Conservation (phyloP, 768 basidiomycete genomes). For the Rhodotorula graminis region DNA sequence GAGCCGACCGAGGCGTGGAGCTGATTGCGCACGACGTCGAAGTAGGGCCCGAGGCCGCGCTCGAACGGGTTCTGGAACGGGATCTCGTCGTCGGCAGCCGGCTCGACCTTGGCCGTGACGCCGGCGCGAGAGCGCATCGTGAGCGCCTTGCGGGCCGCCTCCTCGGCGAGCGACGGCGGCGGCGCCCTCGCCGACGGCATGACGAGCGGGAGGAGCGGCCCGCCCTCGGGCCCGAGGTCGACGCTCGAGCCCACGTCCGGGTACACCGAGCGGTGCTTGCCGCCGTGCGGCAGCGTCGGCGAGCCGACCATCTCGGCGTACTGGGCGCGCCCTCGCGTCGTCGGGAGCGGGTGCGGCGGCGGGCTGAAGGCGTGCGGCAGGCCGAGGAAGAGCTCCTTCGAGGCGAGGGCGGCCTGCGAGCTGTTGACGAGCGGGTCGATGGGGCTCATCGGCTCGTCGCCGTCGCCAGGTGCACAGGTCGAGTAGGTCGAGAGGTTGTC, state of each 20-base stretch:
- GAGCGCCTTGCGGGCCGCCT: not conserved
- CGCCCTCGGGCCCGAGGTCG: not conserved
- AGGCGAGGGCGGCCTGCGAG: not conserved
- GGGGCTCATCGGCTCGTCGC: slow-evolving; percentile 9
- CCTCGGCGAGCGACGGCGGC: not conserved
- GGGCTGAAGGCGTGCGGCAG: slow-evolving; percentile 2
- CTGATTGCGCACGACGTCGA: slow-evolving; percentile 16
- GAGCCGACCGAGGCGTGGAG: not conserved
- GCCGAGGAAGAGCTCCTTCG: not conserved
- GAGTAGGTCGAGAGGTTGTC: not conserved
- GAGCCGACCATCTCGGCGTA: slow-evolving; percentile 3
- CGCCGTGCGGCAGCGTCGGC: not conserved
- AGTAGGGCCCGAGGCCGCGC: slow-evolving; percentile 17
- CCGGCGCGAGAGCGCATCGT: not conserved
- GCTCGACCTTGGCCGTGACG: not conserved
- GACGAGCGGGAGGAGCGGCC: not conserved
- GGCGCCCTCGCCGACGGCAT: not conserved
- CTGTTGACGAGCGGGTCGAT: slow-evolving; percentile 26
- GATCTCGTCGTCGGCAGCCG: not conserved
- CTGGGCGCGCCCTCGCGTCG: not conserved
- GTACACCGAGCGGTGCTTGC: slow-evolving; percentile 23
- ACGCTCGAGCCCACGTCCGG: not conserved
- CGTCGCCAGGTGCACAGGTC: not conserved
- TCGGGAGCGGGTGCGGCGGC: slow-evolving; percentile 7
- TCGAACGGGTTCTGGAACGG: not conserved